Conservation (phyloP, 2,329 filamentous ascomycete species). For the Macrophomina tecta region DNA sequence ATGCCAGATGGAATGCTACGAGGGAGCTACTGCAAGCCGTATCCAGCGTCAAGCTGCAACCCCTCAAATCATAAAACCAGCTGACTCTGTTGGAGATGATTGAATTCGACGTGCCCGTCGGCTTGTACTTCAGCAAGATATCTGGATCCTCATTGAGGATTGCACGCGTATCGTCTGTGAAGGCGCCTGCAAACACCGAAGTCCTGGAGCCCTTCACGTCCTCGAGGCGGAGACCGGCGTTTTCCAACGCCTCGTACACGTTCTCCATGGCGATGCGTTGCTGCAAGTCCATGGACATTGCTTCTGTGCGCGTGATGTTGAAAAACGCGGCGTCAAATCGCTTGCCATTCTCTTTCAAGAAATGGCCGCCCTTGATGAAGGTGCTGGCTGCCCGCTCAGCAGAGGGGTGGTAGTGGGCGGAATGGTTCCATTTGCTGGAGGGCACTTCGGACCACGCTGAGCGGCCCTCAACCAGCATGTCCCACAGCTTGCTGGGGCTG, state of each 20-base stretch:
- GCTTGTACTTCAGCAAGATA: conserved; percentile 3
- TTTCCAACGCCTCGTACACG: conserved; percentile 31
- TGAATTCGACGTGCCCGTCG: conserved; percentile 28
- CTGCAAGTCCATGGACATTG: conserved; percentile 30
- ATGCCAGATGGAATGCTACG: conserved; percentile 38
- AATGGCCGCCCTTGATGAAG: conserved; percentile 18
- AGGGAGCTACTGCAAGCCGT: conserved; percentile 42
- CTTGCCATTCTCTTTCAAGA: conserved; percentile 30
- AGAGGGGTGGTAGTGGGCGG: conserved; percentile 31
- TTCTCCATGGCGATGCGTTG: conserved; percentile 31
- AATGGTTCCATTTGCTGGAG: conserved; percentile 39
- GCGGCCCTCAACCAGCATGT: conserved; percentile 1
- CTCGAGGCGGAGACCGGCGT: conserved; percentile 13
- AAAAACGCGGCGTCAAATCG: conserved; percentile 32
- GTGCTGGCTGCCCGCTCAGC: neutral
- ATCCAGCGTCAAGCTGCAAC: conserved; percentile 40
- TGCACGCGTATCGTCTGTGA: conserved; percentile 23
- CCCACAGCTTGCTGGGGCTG: conserved; percentile 19
- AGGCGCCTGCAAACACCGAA: conserved; percentile 18
- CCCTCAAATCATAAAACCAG: conserved; percentile 29
- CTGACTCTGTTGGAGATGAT: conserved; percentile 32
- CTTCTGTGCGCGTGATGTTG: conserved; percentile 30
- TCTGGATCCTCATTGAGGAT: conserved; percentile 28
- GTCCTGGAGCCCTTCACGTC: conserved; percentile 26
- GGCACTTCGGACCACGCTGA: conserved; percentile 30